Conservation (phyloP, 2,329 filamentous ascomycete species). For the Emericellopsis atlantica region DNA sequence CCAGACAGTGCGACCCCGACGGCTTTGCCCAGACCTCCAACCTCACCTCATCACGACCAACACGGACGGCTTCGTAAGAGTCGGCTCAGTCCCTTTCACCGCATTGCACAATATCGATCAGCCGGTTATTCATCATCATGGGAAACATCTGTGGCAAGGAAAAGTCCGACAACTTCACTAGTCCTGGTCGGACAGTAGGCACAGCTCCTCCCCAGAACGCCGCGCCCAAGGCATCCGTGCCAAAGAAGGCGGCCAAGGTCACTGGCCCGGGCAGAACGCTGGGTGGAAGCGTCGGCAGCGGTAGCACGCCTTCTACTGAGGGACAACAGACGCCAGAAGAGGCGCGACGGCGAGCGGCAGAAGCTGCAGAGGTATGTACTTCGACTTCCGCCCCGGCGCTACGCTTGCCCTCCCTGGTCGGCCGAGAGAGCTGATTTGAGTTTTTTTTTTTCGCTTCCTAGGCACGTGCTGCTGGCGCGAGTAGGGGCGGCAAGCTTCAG, state of each 20-base stretch:
- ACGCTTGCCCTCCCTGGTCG: not conserved
- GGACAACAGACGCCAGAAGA: constrained; percentile 27
- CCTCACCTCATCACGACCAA: no score
- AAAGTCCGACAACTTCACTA: constrained; percentile 55
- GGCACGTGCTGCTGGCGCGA: constrained; percentile 53
- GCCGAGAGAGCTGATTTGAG: not conserved
- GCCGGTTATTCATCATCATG: constrained; percentile 36
- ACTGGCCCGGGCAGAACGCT: constrained; percentile 51
- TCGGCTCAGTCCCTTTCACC: no score
- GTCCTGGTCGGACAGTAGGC: constrained; percentile 61
- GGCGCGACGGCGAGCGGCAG: constrained; percentile 60
- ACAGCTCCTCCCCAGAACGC: constrained; percentile 23
- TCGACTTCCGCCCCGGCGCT: constrained; percentile 4
- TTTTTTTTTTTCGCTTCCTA: constrained; percentile 18
- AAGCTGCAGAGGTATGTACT: constrained; percentile 65
- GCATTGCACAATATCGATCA: no score
- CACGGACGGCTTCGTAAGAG: no score
- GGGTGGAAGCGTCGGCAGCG: constrained; percentile 29
- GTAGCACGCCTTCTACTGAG: not conserved
- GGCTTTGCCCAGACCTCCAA: no score
- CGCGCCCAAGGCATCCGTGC: constrained; percentile 15
- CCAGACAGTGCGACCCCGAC: no score
- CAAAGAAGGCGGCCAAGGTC: constrained; percentile 32
- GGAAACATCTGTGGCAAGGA: constrained; percentile 80
- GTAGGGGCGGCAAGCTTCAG: constrained; percentile 54